Percentiles rank a stretch among this genome's conserved stretches.
Evolutionary conservation across 768 basidiomycete species (phyloP).

Genomic region (Tulasnella sp.): DNA sequence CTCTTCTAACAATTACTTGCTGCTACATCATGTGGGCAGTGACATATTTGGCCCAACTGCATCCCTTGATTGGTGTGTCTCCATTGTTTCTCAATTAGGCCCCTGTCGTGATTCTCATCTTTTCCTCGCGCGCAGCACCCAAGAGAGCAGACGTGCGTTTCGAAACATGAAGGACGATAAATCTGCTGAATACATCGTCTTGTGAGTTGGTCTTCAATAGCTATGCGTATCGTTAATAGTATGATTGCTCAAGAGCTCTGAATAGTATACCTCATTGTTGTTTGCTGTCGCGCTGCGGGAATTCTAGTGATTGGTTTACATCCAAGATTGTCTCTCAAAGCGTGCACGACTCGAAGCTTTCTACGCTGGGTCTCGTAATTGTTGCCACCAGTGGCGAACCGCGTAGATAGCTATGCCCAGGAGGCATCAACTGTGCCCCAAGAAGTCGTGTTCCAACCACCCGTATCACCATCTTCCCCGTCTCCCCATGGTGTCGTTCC

Average conservation of each 20-base stretch:
- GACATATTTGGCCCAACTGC: slow-evolving; percentile 90
- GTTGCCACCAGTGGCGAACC: not conserved
- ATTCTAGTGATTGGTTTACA: too few relatives aligned
- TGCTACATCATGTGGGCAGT: slow-evolving; percentile 97
- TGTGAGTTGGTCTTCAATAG: too few relatives aligned
- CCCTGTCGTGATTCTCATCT: not conserved
- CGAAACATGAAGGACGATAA: slow-evolving; percentile 1
- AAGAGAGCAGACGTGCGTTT: slow-evolving; percentile 20
- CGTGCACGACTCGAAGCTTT: too few relatives aligned
- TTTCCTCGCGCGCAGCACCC: slow-evolving; percentile 15
- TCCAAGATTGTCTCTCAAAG: too few relatives aligned
- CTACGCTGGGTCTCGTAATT: too few relatives aligned
- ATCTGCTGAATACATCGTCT: too few relatives aligned
- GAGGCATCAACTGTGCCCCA: not conserved
- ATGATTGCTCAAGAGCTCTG: too few relatives aligned
- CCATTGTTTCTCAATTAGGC: not conserved
- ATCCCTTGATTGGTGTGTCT: slow-evolving; percentile 74
- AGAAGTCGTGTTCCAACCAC: not conserved
- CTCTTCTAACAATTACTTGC: slow-evolving; percentile 64
- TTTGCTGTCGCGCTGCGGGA: too few relatives aligned
- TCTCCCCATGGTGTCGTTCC: not conserved
- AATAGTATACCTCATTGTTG: not conserved
- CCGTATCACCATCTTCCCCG: not conserved
- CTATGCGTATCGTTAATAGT: too few relatives aligned
- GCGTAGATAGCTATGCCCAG: not conserved